A percentile compares a stretch with the other conserved stretches of the same genome.
Conservation (phyloP, 164 flowering plant genomes). For the Cinnamomum micranthum region DNA sequence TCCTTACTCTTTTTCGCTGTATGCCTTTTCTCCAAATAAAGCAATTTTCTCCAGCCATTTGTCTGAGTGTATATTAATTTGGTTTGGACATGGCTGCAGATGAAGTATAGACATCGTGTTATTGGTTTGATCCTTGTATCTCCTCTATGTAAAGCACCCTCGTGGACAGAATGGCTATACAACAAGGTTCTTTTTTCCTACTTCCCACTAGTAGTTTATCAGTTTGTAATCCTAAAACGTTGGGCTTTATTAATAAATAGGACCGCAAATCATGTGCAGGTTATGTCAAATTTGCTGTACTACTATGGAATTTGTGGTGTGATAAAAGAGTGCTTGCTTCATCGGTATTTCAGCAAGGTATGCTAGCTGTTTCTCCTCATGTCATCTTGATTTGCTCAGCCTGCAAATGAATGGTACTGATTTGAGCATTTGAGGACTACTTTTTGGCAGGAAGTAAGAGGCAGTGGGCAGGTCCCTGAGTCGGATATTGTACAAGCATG, state of each 20-base stretch:
- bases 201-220: neutral
- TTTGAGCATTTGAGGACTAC: neutral
- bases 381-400: neutral
- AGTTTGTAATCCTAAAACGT: neutral
- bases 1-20: slow-evolving; percentile 62
- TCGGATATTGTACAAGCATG: slow-evolving; percentile 83
- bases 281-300: slow-evolving; percentile 76
- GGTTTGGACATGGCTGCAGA: slow-evolving; percentile 24
- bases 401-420: neutral
- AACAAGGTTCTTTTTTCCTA: slow-evolving; percentile 41
- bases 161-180: slow-evolving; percentile 75
- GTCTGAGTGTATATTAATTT: slow-evolving; percentile 5
- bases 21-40: slow-evolving; percentile 11
- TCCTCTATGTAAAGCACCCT: slow-evolving; percentile 64
- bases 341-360: slow-evolving; percentile 91
- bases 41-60: neutral
- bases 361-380: neutral
- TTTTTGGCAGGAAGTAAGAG: slow-evolving; percentile 65
- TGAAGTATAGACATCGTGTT: slow-evolving; percentile 62
- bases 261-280: slow-evolving; percentile 32
- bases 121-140: slow-evolving; percentile 68
- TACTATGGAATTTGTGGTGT: slow-evolving; percentile 86
- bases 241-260: neutral
- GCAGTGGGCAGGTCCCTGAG: slow-evolving; percentile 55
- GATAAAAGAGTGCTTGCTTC: slow-evolving; percentile 68